Conservation (phyloP, 345 rosid species). For the Heritiera fomes region DNA sequence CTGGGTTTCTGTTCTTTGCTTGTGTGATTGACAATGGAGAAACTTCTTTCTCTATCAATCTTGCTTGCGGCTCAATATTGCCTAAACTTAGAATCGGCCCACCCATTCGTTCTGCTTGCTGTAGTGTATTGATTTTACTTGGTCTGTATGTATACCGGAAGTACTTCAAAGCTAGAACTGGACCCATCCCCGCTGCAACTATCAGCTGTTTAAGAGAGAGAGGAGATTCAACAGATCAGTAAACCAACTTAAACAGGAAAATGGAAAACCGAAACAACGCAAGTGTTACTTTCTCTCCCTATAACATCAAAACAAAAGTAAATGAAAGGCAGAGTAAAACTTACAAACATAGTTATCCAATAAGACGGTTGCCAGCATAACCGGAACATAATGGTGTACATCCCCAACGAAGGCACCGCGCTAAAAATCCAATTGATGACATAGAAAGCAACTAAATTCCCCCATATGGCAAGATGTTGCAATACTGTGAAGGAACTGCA, state of each 20-base stretch:
- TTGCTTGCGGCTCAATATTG: slow-evolving; percentile 70
- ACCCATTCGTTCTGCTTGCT: slow-evolving; percentile 88
- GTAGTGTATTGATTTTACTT: slow-evolving; percentile 89
- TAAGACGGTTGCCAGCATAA: slow-evolving; percentile 80
- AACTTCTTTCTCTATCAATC: slow-evolving; percentile 62
- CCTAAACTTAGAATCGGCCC: slow-evolving; percentile 92
- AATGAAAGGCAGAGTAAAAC: slow-evolving; percentile 29
- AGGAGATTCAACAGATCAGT: too few species aligned
- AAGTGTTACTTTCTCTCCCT: neutral
- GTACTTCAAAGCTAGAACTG: slow-evolving; percentile 79
- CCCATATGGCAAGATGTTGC: slow-evolving; percentile 95
- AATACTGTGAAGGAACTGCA: slow-evolving; percentile 89
- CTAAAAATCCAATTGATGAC: slow-evolving; percentile 82
- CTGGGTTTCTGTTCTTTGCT: slow-evolving; percentile 68
- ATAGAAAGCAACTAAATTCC: slow-evolving; percentile 79
- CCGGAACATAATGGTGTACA: slow-evolving; percentile 97
- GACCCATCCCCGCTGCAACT: slow-evolving; percentile 90
- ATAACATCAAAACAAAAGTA: neutral
- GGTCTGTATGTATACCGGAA: slow-evolving; percentile 85
- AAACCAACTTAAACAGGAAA: neutral
- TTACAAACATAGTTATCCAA: slow-evolving; percentile 84
- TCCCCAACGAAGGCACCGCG: slow-evolving; percentile 78
- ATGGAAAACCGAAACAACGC: too few species aligned
- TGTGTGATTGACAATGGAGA: slow-evolving; percentile 67
- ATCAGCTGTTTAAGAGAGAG: slow-evolving; percentile 54